Evolutionary conservation across 768 basidiomycete genomes (phyloP).

Genomic region (Epithele typhae): DNA sequence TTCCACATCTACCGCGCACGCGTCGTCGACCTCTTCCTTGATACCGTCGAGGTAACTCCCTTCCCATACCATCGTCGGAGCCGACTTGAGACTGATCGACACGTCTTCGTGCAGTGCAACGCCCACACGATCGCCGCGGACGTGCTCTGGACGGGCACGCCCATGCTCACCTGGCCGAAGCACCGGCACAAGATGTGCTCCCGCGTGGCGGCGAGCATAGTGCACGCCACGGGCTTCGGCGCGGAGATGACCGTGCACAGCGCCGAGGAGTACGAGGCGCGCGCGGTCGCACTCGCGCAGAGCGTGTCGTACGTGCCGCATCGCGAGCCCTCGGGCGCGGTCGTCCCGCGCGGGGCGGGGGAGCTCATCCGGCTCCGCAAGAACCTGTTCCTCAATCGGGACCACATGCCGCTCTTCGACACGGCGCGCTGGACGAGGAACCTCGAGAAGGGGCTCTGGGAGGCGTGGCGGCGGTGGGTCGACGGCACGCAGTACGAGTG

Average conservation of each 20-base stretch:
- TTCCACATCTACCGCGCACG: conserved; percentile 40
- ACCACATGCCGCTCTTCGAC: conserved; percentile 43
- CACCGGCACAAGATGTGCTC: conserved; percentile 47
- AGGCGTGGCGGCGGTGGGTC: conserved; percentile 47
- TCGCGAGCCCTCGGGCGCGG: conserved; percentile 14
- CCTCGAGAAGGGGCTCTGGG: conserved; percentile 39
- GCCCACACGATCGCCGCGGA: conserved; percentile 50
- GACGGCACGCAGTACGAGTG: conserved; percentile 35
- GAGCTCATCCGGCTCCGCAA: conserved; percentile 37
- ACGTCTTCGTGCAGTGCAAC: conserved; percentile 35
- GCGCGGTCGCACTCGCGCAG: conserved; percentile 38
- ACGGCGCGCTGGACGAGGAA: conserved; percentile 44
- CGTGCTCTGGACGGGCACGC: conserved; percentile 49
- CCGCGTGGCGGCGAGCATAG: conserved; percentile 46
- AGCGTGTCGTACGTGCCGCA: conserved; percentile 20
- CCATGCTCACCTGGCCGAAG: conserved; percentile 43
- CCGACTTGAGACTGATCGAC: no score
- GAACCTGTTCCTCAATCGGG: conserved; percentile 37
- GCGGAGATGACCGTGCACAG: conserved; percentile 41
- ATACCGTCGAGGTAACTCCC: conserved; percentile 42
- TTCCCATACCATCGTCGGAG: not conserved
- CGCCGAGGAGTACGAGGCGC: conserved; percentile 40
- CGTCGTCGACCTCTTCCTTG: conserved; percentile 48
- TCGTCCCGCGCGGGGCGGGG: conserved; percentile 24
- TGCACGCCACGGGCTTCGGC: conserved; percentile 43